Conservation (phyloP, 495 filamentous ascomycete genomes). For the Articulospora tetracladia region DNA sequence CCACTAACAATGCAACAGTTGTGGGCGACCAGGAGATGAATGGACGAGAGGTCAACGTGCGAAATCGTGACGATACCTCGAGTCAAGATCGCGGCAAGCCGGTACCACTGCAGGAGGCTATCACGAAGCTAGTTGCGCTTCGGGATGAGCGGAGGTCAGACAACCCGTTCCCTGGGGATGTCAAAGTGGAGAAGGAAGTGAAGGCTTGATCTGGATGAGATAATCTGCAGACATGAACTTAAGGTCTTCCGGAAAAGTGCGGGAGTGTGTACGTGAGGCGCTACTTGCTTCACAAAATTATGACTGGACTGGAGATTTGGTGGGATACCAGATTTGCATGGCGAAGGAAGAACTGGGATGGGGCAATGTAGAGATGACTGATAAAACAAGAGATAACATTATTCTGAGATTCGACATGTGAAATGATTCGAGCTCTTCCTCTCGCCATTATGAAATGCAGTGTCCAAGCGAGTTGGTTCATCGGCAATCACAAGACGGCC, state of each 20-base stretch:
- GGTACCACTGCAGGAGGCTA: conserved; percentile 70
- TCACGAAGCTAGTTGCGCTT: conserved; percentile 67
- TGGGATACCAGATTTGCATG: conserved; percentile 12
- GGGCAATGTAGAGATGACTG: neutral
- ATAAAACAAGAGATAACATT: neutral
- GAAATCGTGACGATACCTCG: conserved; percentile 82
- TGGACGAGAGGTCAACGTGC: conserved; percentile 75
- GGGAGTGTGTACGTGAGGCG: neutral
- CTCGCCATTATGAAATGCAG: neutral
- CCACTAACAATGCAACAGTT: conserved; percentile 43
- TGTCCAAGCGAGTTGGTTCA: no score
- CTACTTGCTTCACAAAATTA: neutral
- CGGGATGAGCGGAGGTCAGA: conserved; percentile 60
- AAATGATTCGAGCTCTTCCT: neutral
- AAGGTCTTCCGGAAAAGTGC: no score
- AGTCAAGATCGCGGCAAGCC: conserved; percentile 68
- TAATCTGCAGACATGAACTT: neutral
- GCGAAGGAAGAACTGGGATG: neutral
- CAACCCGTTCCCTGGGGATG: conserved; percentile 40
- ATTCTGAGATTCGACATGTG: neutral
- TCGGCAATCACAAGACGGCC: neutral
- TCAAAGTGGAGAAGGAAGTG: conserved; percentile 14
- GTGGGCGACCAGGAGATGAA: conserved; percentile 82
- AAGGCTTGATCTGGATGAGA: conserved; percentile 2
- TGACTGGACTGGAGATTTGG: neutral